Conservation (phyloP, 441 rosid genomes). For the Dalechampia spathulata region DNA sequence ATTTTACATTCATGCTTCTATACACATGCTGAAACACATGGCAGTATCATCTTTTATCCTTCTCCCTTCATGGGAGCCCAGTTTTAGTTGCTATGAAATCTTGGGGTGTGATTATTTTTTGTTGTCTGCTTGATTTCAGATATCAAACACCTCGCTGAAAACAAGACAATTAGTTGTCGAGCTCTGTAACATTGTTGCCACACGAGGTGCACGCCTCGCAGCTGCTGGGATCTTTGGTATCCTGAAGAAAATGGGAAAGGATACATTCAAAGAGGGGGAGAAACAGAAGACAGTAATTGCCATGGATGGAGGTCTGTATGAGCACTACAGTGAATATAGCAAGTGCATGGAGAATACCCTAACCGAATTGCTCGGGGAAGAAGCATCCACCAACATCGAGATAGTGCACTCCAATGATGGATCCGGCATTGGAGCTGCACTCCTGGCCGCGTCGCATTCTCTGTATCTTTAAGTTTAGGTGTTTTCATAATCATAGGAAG, state of each 20-base stretch:
- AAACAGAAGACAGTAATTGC: constrained; percentile 70
- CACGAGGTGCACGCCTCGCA: constrained; percentile 78
- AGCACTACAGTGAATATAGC: constrained; percentile 69
- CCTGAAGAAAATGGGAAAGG: constrained; percentile 88
- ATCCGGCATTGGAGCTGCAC: constrained; percentile 90
- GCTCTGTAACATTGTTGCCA: constrained; percentile 61
- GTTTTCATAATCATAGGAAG: constrained; percentile 6
- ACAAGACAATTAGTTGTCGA: constrained; percentile 58
- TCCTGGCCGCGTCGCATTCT: constrained; percentile 92
- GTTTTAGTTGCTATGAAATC: not conserved
- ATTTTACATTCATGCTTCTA: not conserved
- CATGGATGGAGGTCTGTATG: constrained; percentile 85
- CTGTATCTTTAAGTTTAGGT: constrained; percentile 33
- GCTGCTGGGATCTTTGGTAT: constrained; percentile 85
- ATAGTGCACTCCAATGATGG: constrained; percentile 74
- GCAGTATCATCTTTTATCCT: no score
- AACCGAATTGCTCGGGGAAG: constrained; percentile 72
- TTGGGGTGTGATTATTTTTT: not conserved
- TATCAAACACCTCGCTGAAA: constrained; percentile 51
- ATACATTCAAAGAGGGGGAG: constrained; percentile 52
- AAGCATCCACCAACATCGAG: constrained; percentile 39
- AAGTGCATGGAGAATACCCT: constrained; percentile 56
- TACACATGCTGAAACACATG: no score
- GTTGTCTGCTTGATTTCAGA: constrained; percentile 24
- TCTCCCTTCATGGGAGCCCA: not conserved